These are phyloP conservation scores for Cicer arietinum DNA, from an alignment of 306 rosid genomes.

Conservation along the genomic window DNA sequence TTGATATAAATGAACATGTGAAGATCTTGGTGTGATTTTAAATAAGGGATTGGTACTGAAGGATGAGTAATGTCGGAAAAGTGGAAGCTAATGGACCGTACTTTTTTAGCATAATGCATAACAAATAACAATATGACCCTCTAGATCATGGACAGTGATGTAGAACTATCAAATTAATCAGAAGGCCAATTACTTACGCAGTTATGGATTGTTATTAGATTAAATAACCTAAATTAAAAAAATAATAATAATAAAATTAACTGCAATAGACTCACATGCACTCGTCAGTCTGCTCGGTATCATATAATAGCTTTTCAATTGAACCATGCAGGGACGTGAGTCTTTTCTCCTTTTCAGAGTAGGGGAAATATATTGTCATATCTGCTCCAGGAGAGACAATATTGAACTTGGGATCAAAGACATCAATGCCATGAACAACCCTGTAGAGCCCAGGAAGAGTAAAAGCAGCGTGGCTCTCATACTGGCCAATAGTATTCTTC, in stretches of 20 bases:
- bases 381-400: conserved; percentile 99
- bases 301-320: conserved; percentile 72
- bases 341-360: conserved; percentile 73
- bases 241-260: background rate
- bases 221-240: too few relatives aligned
- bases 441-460: conserved; percentile 92
- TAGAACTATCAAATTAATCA: background rate
- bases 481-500: conserved; percentile 90
- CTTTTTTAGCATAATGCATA: background rate
- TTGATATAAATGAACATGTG: background rate
- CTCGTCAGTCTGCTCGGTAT: conserved; percentile 69
- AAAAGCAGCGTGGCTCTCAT: conserved; percentile 88
- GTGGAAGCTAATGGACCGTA: conserved; percentile 8
- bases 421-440: conserved; percentile 96
- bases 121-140: too few relatives aligned
- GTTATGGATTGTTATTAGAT: background rate
- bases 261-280: conserved; percentile 64
- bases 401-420: conserved; percentile 97
- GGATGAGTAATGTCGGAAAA: conserved; percentile 15
- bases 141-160: too few relatives aligned
- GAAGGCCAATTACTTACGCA: conserved; percentile 14
- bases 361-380: conserved; percentile 84
- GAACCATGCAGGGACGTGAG: conserved; percentile 83
- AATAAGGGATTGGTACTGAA: conserved; percentile 9
- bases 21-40: background rate